Evolutionary conservation across 2,329 filamentous ascomycete genomes (phyloP), one percentile per base, ranked within the genome.

Genomic region (Fusarium pininemorale): DNA sequence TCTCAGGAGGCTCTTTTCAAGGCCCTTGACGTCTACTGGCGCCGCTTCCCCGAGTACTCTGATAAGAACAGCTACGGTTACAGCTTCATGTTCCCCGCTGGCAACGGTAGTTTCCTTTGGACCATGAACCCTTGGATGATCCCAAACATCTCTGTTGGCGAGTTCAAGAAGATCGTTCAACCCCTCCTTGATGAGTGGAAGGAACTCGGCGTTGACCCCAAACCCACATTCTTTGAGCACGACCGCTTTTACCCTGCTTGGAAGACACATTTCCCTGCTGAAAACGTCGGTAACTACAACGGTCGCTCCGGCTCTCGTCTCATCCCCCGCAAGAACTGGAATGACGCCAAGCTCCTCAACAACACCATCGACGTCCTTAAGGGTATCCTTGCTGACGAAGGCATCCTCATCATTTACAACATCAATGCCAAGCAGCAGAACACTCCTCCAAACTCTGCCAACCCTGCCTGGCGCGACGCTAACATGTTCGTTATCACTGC

Each of bases 381-480:
- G 44, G 26, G 68, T 11, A 70, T 73, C 3, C 47, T 60, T 6
- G 20, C 60, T 4, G 72, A 73, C 5, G 72, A 68, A 18, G 72
- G 56, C 16, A 9, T 73, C 7, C 26, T 74, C 12, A 48, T 74
- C 12, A 54, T 72, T 18, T 74, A 72, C 30, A 74, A 74, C n/a
- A 74, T 74, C 63, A 74, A 72, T 26, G 77, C 73, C 4, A 73
- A 68, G 16, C 64, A 69, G 39, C 68, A 58, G 8, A 78, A 72
- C 13, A 79, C 76, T 30, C 73, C 82, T 30, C 76, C 82, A 65
- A 83, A 79, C 65, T 82, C 84, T 2, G 72, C 83, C 9, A 84
- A 84, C 66, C 83, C 84, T 2, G 82, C 82, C 4, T 86, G 84
- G 82, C 79, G 84, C 35, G 79, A 81, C 28, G 79, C 83, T 15